Evolutionary conservation across 805 yeast genomes (phyloP).

Genomic region (Ogataea kodamae): DNA sequence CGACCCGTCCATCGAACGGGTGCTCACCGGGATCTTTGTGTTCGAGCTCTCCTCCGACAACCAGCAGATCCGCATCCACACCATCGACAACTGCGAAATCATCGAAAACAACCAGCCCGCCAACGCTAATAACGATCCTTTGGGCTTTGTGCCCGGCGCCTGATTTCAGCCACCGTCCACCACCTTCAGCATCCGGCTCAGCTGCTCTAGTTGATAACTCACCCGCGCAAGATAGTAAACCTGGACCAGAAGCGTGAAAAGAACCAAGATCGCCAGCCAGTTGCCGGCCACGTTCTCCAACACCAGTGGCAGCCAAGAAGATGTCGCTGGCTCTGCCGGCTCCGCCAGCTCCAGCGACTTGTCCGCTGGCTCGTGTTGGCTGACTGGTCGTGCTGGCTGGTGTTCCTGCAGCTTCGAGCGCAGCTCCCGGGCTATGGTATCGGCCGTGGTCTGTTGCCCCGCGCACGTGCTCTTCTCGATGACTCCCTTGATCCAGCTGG

Average conservation of each 20-base stretch:
- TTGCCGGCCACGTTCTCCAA: constrained; percentile 10
- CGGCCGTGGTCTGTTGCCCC: constrained; percentile 70
- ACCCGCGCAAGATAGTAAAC: constrained; percentile 7
- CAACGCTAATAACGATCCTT: constrained; percentile 9
- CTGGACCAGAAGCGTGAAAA: constrained; percentile 10
- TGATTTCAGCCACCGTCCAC: constrained; percentile 2
- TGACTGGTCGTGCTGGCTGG: no score
- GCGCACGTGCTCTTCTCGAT: constrained; percentile 79
- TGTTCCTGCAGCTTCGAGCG: constrained; percentile 18
- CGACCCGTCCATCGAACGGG: constrained; percentile 33
- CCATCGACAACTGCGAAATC: constrained; percentile 63
- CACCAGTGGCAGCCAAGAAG: background rate
- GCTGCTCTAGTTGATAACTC: constrained; percentile 4
- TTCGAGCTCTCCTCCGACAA: constrained; percentile 61
- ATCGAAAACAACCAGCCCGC: constrained; percentile 39
- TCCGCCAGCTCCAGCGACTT: constrained; percentile 1
- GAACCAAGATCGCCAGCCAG: constrained; percentile 11
- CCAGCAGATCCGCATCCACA: constrained; percentile 54
- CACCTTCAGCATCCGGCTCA: constrained; percentile 1
- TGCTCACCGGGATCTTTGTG: constrained; percentile 53
- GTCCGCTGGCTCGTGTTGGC: constrained; percentile 1
- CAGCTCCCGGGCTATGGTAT: constrained; percentile 33
- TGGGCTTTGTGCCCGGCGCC: constrained; percentile 24
- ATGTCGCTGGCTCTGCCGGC: constrained; percentile 1
- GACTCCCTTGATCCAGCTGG: constrained; percentile 87